phyloP scores from a whole-genome alignment of 495 filamentous ascomycete genomes.

The Hypoxylon lienhwacheense region DNA sequence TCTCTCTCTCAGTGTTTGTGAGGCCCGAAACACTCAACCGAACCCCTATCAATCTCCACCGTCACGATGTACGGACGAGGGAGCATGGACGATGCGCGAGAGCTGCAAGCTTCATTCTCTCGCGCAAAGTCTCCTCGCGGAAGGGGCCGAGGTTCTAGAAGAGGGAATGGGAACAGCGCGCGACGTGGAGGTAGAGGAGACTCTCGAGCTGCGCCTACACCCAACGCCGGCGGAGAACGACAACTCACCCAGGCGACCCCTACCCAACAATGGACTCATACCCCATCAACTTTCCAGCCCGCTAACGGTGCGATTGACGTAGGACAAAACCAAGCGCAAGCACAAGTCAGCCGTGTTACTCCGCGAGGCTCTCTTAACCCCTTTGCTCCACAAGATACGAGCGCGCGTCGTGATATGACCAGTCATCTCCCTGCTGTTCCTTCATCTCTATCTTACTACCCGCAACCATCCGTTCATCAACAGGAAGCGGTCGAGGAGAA shows the following conservation, averaged over 20 bases:
- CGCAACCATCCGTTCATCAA: no score
- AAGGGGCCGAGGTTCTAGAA: neutral
- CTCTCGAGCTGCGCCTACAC: neutral
- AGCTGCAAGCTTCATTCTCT: slow-evolving; percentile 6
- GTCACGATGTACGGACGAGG: slow-evolving; percentile 15
- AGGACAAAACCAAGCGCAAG: no score
- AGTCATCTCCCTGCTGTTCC: no score
- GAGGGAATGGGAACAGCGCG: neutral
- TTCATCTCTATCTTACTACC: no score
- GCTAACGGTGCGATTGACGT: no score
- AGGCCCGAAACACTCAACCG: neutral
- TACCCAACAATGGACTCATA: neutral
- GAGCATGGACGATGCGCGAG: slow-evolving; percentile 15
- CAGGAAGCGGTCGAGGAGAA: no score
- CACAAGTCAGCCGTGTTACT: no score
- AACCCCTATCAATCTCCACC: neutral
- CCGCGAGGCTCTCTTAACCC: no score
- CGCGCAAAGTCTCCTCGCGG: slow-evolving; percentile 1
- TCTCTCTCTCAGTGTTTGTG: neutral
- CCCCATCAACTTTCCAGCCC: no score
- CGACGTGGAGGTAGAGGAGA: neutral
- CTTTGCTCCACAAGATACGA: no score
- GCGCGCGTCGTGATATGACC: no score
- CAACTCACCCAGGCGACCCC: neutral
- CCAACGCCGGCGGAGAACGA: no score